Conservation (phyloP, 257 asterid species). For the Nicotiana paniculata region DNA sequence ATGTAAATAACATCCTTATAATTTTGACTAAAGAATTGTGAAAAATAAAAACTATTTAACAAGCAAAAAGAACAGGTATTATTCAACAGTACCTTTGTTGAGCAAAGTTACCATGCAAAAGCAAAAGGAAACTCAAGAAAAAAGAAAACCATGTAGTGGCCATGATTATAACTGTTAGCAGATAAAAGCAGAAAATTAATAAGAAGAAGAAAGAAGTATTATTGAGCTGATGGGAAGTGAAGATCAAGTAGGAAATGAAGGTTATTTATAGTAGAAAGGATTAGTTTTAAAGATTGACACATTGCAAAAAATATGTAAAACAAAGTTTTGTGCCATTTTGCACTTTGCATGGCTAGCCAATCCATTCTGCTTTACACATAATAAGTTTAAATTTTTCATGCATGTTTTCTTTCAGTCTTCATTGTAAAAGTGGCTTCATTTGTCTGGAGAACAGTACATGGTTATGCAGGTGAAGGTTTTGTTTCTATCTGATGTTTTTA, state of each 20-base stretch:
- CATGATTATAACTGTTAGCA: slow-evolving; percentile 8
- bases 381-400: background rate
- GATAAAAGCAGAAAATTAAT: no score
- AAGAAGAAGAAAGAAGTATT: background rate
- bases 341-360: slow-evolving; percentile 6
- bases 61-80: background rate
- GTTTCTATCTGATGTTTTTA: background rate
- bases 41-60: background rate
- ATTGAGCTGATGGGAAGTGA: slow-evolving; percentile 15
- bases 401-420: background rate
- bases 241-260: background rate
- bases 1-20: background rate
- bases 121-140: slow-evolving; percentile 15
- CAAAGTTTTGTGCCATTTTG: slow-evolving; percentile 16
- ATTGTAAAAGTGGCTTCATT: background rate
- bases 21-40: background rate
- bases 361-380: slow-evolving; percentile 4
- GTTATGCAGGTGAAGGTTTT: background rate
- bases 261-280: slow-evolving; percentile 19
- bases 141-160: slow-evolving; percentile 21
- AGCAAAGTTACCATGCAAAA: slow-evolving; percentile 29
- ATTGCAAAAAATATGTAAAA: slow-evolving; percentile 26
- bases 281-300: slow-evolving; percentile 29
- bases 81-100: slow-evolving; percentile 12
- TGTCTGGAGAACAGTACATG: background rate